phyloP scores from a whole-genome alignment of 768 basidiomycete species.

The Boletus insuetus region DNA sequence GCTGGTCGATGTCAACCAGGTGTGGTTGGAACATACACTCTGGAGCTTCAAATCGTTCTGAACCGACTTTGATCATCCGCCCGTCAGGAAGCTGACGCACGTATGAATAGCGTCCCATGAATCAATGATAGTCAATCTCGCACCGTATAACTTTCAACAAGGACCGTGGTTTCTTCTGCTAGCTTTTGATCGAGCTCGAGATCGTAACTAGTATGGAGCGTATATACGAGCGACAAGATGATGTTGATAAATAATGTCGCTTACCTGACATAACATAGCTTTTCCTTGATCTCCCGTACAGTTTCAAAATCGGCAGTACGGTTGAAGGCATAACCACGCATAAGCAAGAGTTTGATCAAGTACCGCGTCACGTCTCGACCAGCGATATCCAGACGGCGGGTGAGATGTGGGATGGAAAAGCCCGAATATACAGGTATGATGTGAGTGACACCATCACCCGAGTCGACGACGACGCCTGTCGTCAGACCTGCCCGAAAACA shows the following conservation, averaged over 20 bases:
- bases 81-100: constrained; percentile 82
- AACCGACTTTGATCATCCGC: constrained; percentile 94
- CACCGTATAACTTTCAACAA: constrained; percentile 96
- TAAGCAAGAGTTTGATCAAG: constrained; percentile 97
- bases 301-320: constrained; percentile 99
- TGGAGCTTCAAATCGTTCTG: constrained; percentile 97
- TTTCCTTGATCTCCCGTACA: constrained; percentile 98
- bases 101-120: constrained; percentile 5
- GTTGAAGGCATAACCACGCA: constrained; percentile 99
- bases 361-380: constrained; percentile 98
- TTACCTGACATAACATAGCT: constrained; percentile 94
- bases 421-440: constrained; percentile 99
- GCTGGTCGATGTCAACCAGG: constrained; percentile 94
- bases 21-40: constrained; percentile 99
- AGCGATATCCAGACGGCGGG: constrained; percentile 92
- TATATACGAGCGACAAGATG: not conserved
- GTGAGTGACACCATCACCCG: constrained; percentile 98
- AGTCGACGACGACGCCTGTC: constrained; percentile 98
- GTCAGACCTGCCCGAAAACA: constrained; percentile 69
- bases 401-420: constrained; percentile 92
- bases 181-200: constrained; percentile 92
- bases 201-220: constrained; percentile 66
- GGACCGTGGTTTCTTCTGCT: constrained; percentile 92
- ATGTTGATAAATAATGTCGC: constrained; percentile 13
- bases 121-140: constrained; percentile 17